phyloP scores from a whole-genome alignment of 2,329 filamentous ascomycete species.

The Epichloe bromicola region DNA sequence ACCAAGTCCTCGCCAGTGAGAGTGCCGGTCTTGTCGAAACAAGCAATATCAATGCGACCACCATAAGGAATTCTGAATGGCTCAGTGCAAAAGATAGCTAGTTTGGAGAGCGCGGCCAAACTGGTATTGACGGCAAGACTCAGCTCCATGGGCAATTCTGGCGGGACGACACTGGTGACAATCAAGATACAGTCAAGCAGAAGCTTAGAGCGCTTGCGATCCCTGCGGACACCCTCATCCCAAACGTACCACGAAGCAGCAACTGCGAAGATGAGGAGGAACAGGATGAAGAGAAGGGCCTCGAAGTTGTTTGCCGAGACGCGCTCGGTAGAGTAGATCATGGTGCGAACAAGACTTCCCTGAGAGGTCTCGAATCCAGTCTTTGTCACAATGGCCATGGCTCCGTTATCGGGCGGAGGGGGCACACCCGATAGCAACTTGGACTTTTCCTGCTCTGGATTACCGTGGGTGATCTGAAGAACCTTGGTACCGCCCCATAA shows the following conservation, averaged over 20 bases:
- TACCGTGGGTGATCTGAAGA: constrained; percentile 84
- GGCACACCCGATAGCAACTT: constrained; percentile 65
- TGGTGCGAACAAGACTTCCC: constrained; percentile 91
- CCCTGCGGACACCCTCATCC: constrained; percentile 87
- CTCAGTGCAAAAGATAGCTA: constrained; percentile 96
- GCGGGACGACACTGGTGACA: constrained; percentile 94
- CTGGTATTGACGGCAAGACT: constrained; percentile 96
- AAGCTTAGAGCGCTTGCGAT: constrained; percentile 94
- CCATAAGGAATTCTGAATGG: constrained; percentile 97
- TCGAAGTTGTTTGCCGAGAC: constrained; percentile 98
- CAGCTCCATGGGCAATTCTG: constrained; percentile 95
- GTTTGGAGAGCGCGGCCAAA: constrained; percentile 85
- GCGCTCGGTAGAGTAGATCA: constrained; percentile 98
- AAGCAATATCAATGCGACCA: constrained; percentile 88
- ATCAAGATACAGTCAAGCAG: constrained; percentile 95
- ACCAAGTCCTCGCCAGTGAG: constrained; percentile 93
- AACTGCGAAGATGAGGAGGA: constrained; percentile 89
- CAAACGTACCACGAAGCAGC: constrained; percentile 99
- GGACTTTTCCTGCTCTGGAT: constrained; percentile 57
- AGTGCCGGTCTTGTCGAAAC: constrained; percentile 97
- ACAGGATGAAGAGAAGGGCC: constrained; percentile 93
- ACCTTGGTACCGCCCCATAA: constrained; percentile 97
- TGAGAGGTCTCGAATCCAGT: constrained; percentile 98
- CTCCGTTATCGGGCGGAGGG: constrained; percentile 81
- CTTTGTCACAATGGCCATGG: constrained; percentile 87